Percentiles rank a stretch among this genome's conserved stretches.
Conservation (phyloP, 2,329 filamentous ascomycete species). For the Cladosporium sphaerospermum region DNA sequence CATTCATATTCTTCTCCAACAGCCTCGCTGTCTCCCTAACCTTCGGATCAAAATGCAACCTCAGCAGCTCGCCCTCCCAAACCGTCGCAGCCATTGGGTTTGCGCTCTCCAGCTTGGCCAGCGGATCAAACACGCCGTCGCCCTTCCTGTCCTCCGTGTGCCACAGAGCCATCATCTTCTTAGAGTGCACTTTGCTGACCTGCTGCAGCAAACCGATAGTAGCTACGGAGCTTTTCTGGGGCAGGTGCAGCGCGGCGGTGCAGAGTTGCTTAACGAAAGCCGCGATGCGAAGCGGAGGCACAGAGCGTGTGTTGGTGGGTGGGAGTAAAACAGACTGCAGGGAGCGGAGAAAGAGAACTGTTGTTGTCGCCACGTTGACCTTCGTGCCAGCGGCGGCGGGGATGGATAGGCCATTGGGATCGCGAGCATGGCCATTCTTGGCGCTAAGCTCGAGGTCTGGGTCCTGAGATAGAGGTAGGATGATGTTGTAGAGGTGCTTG, state of each 20-base stretch:
- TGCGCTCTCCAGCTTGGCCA: conserved; percentile 71
- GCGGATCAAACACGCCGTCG: conserved; percentile 76
- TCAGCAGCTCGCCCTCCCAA: conserved; percentile 88
- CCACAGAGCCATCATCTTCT: conserved; percentile 82
- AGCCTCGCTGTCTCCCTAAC: conserved; percentile 59
- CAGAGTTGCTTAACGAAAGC: conserved; percentile 90
- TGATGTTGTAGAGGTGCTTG: conserved; percentile 81
- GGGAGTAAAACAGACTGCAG: conserved; percentile 77
- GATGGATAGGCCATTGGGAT: conserved; percentile 50
- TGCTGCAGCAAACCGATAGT: conserved; percentile 71
- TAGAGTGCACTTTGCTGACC: conserved; percentile 72
- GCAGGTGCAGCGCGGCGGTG: conserved; percentile 73
- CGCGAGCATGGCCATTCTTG: conserved; percentile 61
- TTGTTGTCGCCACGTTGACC: conserved; percentile 92
- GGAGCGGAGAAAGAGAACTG: conserved; percentile 82
- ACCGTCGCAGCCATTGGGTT: conserved; percentile 87
- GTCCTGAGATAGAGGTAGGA: conserved; percentile 72
- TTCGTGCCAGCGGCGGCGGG: conserved; percentile 46
- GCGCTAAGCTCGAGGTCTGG: conserved; percentile 78
- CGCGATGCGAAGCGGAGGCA: conserved; percentile 78
- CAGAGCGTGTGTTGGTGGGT: conserved; percentile 61
- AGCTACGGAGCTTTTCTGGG: conserved; percentile 81
- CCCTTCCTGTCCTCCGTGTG: conserved; percentile 89
- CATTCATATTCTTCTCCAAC: conserved; percentile 22
- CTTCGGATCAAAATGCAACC: conserved; percentile 78